A percentile compares a stretch with the other conserved stretches of the same genome.
Conservation (phyloP, 768 basidiomycete species). For the Boletus rubescentipes region DNA sequence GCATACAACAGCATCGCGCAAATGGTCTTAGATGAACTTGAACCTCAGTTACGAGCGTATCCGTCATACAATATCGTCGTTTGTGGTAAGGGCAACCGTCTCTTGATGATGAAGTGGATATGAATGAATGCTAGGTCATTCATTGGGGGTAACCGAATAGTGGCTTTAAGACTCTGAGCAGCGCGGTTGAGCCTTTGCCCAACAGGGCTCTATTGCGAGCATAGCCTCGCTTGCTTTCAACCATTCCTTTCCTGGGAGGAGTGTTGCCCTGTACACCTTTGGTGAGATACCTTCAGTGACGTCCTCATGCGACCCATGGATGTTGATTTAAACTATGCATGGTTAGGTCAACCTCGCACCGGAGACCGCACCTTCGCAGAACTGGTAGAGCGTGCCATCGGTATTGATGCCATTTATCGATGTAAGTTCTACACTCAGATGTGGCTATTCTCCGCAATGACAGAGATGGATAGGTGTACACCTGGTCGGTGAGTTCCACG, state of each 20-base stretch:
- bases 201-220: slow-evolving; percentile 39
- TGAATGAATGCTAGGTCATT: slow-evolving; percentile 35
- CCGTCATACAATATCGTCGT: slow-evolving; percentile 35
- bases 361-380: slow-evolving; percentile 43
- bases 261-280: slow-evolving; percentile 42
- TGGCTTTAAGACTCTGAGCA: not conserved
- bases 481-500: slow-evolving; percentile 35
- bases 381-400: slow-evolving; percentile 39
- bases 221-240: slow-evolving; percentile 37
- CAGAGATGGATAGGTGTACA: slow-evolving; percentile 38
- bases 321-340: not conserved
- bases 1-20: slow-evolving; percentile 36
- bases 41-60: slow-evolving; percentile 29
- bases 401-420: slow-evolving; percentile 41
- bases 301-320: not conserved
- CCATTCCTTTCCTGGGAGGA: slow-evolving; percentile 28
- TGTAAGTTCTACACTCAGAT: slow-evolving; percentile 25
- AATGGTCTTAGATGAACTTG: slow-evolving; percentile 30
- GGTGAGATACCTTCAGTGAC: slow-evolving; percentile 30
- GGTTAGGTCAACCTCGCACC: slow-evolving; percentile 48
- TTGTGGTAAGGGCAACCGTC: slow-evolving; percentile 25
- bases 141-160: slow-evolving; percentile 33
- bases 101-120: not conserved
- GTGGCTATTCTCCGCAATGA: not conserved
- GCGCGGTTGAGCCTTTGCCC: slow-evolving; percentile 4